Evolutionary conservation across 148 eudicot genomes (phyloP), one percentile per base, ranked within the genome.

Genomic region (Spergularia bocconei): DNA sequence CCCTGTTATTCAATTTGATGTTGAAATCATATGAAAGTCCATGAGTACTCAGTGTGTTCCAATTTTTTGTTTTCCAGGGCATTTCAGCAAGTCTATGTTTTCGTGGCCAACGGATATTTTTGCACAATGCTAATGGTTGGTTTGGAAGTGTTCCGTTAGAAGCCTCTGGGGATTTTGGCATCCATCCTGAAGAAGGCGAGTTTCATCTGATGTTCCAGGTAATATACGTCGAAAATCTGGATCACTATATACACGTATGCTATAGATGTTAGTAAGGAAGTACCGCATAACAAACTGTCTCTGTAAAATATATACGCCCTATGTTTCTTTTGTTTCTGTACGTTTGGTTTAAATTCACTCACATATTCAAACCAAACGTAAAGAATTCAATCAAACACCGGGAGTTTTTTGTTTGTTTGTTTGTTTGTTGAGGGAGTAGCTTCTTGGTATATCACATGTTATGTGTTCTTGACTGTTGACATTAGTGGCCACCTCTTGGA

Each of bases 201-300:
- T 92, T 92, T 84, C 98, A 95, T 81, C 85, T 95, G 58, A 95
- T 95, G 98, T 95, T 95, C 87, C 98, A 95, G 98, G 98, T 94
- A 83, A 50, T 20, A 65, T 73, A 73, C 54, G 17, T 62, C 57
- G 58, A 53, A 29, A 65, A 54, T 39, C 47, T 75, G 58, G 79
- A 70, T 25, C 53, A 41, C 77, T 50, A 59, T 63, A 62, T n/a
- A 56, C 55, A 13, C 52, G 21, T 63, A 54, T 53, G 67, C 44
- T 36, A 2, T 58, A 41, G 50, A 14, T 23, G 53, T 11, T 55
- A 21, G 10, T 68, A 51, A 54, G 44, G 15, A 39, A 12, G 67
- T 36, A 63, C 44, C 15, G 0, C 48, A 9, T 9, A 44, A 44
- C 48, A 9, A 44, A 9, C 4, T 44, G 48, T 44, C 10, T 44